Base-by-base conservation (phyloP, 495 filamentous ascomycete genomes). In the Hypoxylon rickii region DNA sequence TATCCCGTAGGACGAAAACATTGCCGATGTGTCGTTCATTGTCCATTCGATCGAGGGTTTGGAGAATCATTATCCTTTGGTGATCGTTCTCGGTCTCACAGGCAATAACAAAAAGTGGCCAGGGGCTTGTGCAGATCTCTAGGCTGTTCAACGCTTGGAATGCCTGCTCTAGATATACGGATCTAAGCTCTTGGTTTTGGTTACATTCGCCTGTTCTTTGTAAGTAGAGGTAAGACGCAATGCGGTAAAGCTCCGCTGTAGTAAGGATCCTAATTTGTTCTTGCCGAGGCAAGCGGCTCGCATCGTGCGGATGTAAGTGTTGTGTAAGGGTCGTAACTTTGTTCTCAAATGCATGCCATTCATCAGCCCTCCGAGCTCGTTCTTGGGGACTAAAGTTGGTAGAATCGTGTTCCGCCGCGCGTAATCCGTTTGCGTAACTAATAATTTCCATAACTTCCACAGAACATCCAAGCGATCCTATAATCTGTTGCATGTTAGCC, bases 81-180 rank as follows among this genome's bases (percentile, higher is more conserved):
- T 66, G 64, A 34, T 71, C 69, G 4, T 51, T 68, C 47, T 66
- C 64, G 7, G 64, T 67, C 45, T 71, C 69, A 45, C 69, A 71
- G 6, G 67, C 69, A n/a, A 70, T 61, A 32, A 71, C 65, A 24
- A 71, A 71, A 12, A 71, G 54, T 3, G 69, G 69, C 69, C 69
- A 71, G 4, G 69, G 69, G 50, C 69, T 71, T 37, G 69, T 71
- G 37, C 66, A 69, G 51, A 70, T 57, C 31, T 64, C 45, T 2
- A 71, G 45, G 34, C 50, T 58, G 16, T 44, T 33, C 17, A 71
- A 31, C 0, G 58, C 52, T 18, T 53, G 24, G 44, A 70, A 64
- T 0, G 64, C 67, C 34, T 62, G 50, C 43, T 64, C 56, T 34
- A 71, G 26, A 39, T 66, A 70, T 34, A 50, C 40, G 37, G 59